Percentiles rank a stretch among this genome's conserved stretches.
These are phyloP conservation scores for Beauveria sp. DNA, from an alignment of 2,329 filamentous ascomycete species.

Conservation along the genomic window DNA sequence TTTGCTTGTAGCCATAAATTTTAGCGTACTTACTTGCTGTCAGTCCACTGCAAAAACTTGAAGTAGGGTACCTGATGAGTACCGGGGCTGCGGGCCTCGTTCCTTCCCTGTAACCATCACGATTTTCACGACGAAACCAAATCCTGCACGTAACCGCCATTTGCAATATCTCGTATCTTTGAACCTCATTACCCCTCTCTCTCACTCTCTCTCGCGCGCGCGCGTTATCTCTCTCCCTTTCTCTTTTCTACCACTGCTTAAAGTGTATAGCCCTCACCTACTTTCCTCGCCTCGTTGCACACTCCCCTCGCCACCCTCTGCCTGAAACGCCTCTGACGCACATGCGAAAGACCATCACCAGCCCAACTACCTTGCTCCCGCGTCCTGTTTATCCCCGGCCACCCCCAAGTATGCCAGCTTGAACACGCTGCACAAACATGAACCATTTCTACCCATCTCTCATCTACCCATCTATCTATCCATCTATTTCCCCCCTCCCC, in stretches of 20 bases:
- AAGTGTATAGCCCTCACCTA: neutral
- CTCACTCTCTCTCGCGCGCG: neutral
- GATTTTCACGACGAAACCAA: too few relatives aligned
- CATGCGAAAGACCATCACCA: neutral
- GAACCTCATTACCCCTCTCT: too few relatives aligned
- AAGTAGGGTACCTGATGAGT: too few relatives aligned
- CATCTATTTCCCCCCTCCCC: neutral
- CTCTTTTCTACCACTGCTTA: too few relatives aligned
- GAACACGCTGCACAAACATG: neutral
- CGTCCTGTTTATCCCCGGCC: neutral
- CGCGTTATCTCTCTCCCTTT: neutral
- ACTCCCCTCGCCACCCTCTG: neutral
- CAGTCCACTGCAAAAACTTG: too few relatives aligned
- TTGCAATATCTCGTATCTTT: too few relatives aligned
- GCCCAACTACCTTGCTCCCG: neutral
- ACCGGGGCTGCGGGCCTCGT: too few relatives aligned
- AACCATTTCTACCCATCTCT: neutral
- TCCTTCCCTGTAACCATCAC: too few relatives aligned
- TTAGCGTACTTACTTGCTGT: too few relatives aligned
- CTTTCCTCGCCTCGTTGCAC: neutral
- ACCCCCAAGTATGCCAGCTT: neutral
- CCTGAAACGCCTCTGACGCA: slow-evolving; percentile 10
- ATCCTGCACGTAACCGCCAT: too few relatives aligned
- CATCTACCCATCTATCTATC: too few relatives aligned
- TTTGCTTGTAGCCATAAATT: neutral